Base-by-base conservation (phyloP, 768 basidiomycete genomes). In the Kwoniella sp. region DNA sequence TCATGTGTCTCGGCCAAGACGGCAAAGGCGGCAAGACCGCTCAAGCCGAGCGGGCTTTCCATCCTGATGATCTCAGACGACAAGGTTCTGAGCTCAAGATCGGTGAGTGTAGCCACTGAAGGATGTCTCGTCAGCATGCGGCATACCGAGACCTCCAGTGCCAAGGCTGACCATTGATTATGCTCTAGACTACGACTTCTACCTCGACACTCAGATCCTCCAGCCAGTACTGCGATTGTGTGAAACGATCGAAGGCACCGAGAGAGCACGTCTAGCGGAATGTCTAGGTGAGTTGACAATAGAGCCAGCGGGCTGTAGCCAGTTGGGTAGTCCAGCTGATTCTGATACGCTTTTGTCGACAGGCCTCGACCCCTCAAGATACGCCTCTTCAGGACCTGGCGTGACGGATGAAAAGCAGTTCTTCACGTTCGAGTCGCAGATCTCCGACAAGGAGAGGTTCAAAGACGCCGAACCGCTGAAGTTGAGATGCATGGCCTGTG, bases 161-260 rank as follows among this genome's bases (percentile, higher is more conserved):
- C 15, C 29, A n/a, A n/a, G 28, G 20, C 20, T 28, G 50, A 52
- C 31, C 38, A 8, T 5, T 3, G 22, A 37, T n/a, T n/a, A 9
- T 57, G 55, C 17, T 17, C 45, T 69, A 93, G 96, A 98, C 80
- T 92, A 88, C 77, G 91, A 96, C 68, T 86, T 90, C 79, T 99
- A 98, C 79, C 84, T 99, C 9, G 86, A 90, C 3, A 86, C 91
- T 28, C 96, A 99, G 82, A 87, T 99, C 31, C 83, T 99, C 2
- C 96, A 96, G 2, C 94, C 96, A 0, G 88, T 98, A 62, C 91
- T 96, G 75, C 89, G 96, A 70, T 82, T 99, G 55, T 99, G 96
- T 77, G 96, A 96, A 48, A 89, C 91, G 1, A 98, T 99, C 51
- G 92, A 96, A 72, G 95, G 94, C 7, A 97, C 94, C 0, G 95